Percentiles rank a stretch among this genome's conserved stretches.
Conservation (phyloP, 164 flowering plant genomes). For the Vitis rupestris region DNA sequence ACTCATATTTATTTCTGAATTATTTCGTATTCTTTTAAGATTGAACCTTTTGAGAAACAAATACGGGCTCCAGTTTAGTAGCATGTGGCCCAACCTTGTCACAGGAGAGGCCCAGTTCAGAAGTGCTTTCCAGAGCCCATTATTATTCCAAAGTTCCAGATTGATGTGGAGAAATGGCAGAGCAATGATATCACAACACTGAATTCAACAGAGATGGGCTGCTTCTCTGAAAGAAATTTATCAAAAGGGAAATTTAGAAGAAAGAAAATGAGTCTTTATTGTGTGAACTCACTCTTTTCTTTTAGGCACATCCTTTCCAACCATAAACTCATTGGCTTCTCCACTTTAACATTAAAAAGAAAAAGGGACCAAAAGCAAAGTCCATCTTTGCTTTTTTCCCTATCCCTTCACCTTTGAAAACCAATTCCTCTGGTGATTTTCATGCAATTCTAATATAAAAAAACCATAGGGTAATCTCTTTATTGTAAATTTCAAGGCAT, state of each 20-base stretch:
- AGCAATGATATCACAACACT: slow-evolving; percentile 10
- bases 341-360: slow-evolving; percentile 29
- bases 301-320: slow-evolving; percentile 18
- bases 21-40: background rate
- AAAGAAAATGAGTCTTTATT: slow-evolving; percentile 13
- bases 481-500: slow-evolving; percentile 31
- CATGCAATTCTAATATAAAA: slow-evolving; percentile 27
- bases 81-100: background rate
- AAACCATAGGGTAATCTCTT: slow-evolving; percentile 5
- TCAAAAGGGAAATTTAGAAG: background rate
- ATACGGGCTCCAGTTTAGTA: too few relatives aligned
- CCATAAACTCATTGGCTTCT: slow-evolving; percentile 11
- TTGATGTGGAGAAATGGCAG: background rate
- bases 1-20: too few relatives aligned
- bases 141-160: background rate
- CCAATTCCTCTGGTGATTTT: slow-evolving; percentile 29
- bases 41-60: background rate
- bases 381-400: slow-evolving; percentile 20
- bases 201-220: slow-evolving; percentile 20
- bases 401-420: slow-evolving; percentile 15
- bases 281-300: slow-evolving; percentile 10
- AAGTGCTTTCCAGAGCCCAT: background rate
- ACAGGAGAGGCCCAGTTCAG: background rate
- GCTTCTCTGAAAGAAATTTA: slow-evolving; percentile 7
- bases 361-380: slow-evolving; percentile 18